Evolutionary conservation across 768 basidiomycete species (phyloP).

Genomic region (Boletus speciosus): DNA sequence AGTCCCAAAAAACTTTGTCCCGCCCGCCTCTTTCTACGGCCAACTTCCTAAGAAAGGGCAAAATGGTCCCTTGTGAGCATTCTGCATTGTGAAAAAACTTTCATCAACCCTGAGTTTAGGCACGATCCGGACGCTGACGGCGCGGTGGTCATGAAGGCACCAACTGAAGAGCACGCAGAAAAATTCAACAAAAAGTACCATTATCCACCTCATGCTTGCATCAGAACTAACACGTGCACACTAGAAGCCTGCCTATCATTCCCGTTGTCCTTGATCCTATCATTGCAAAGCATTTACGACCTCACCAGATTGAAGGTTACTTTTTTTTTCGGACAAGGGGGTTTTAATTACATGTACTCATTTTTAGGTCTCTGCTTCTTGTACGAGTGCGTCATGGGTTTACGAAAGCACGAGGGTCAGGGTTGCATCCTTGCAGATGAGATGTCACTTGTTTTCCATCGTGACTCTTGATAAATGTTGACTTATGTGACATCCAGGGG

Average conservation of each 20-base stretch:
- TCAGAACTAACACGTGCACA: constrained; percentile 1
- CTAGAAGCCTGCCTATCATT: constrained; percentile 60
- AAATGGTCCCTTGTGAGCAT: constrained; percentile 22
- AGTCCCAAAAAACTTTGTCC: constrained; percentile 36
- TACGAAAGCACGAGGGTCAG: constrained; percentile 85
- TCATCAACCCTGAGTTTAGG: constrained; percentile 34
- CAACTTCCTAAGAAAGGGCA: constrained; percentile 31
- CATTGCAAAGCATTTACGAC: constrained; percentile 69
- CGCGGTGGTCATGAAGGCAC: constrained; percentile 84
- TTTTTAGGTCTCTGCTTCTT: constrained; percentile 74
- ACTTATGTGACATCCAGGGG: constrained; percentile 55
- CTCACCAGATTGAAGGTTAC: constrained; percentile 86
- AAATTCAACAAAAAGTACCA: constrained; percentile 68
- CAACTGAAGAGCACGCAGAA: constrained; percentile 61
- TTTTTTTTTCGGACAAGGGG: constrained; percentile 1
- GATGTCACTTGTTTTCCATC: constrained; percentile 51
- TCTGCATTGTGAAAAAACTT: background rate
- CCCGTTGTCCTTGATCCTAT: constrained; percentile 90
- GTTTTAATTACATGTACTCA: background rate
- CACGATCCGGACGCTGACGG: constrained; percentile 74
- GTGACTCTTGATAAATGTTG: constrained; percentile 3
- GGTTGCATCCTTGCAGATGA: constrained; percentile 98
- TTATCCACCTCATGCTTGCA: constrained; percentile 3
- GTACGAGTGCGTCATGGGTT: constrained; percentile 95
- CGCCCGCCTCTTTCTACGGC: constrained; percentile 64